These are phyloP conservation scores for Hypoxylon crocopeplum DNA, from an alignment of 495 filamentous ascomycete genomes.

Conservation along the genomic window DNA sequence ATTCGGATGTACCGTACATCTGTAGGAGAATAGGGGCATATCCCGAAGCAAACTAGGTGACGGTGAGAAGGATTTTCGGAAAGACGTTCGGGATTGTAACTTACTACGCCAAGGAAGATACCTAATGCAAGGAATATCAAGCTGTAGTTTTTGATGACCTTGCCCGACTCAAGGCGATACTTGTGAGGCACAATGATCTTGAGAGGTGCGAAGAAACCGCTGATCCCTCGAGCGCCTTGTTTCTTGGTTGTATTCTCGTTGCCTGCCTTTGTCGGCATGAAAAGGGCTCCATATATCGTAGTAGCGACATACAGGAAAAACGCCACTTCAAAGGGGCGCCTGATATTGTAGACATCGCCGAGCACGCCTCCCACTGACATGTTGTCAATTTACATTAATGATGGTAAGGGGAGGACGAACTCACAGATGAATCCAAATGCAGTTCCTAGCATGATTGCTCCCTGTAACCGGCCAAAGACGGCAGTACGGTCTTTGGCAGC, in stretches of 20 bases:
- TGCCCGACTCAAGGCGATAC: constrained; percentile 50
- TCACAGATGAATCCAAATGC: constrained; percentile 58
- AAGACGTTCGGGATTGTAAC: constrained; percentile 10
- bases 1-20: constrained; percentile 61
- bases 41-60: constrained; percentile 55
- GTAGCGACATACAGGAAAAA: constrained; percentile 53
- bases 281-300: constrained; percentile 45
- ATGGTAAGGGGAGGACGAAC: constrained; percentile 4
- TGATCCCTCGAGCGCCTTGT: constrained; percentile 41
- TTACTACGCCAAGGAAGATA: constrained; percentile 61
- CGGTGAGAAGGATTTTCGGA: not conserved
- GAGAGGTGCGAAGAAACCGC: constrained; percentile 60
- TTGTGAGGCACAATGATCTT: constrained; percentile 57
- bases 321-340: constrained; percentile 59
- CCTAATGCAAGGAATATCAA: constrained; percentile 60
- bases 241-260: constrained; percentile 34
- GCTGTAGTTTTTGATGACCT: constrained; percentile 54
- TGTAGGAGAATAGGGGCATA: constrained; percentile 60
- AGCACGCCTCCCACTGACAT: constrained; percentile 57
- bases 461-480: constrained; percentile 60
- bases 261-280: constrained; percentile 28
- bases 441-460: constrained; percentile 62
- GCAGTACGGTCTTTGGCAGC: constrained; percentile 56
- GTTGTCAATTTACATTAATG: constrained; percentile 1
- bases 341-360: constrained; percentile 57